These are phyloP conservation scores for Quercus aquifolioides DNA, from an alignment of 306 rosid genomes.

Conservation along the genomic window DNA sequence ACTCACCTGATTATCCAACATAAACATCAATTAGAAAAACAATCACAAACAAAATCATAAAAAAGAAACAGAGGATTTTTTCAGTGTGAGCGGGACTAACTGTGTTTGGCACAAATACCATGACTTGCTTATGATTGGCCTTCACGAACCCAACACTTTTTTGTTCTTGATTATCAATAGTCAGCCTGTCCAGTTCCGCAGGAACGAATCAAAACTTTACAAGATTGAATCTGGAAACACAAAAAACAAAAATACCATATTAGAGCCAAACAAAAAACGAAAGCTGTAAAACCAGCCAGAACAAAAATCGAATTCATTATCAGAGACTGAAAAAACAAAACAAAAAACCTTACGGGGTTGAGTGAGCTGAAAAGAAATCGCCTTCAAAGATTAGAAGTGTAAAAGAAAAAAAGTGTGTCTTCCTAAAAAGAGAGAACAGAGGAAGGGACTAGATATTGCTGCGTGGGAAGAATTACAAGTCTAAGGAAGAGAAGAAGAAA, in stretches of 20 bases:
- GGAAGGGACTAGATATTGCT: not conserved
- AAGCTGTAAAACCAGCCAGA: not conserved
- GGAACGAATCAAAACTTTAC: not conserved
- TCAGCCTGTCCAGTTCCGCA: not conserved
- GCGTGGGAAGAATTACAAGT: not conserved
- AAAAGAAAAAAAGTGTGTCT: not conserved
- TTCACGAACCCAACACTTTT: not conserved
- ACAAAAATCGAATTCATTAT: not conserved
- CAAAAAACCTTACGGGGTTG: not conserved
- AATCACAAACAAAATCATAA: not conserved
- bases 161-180: not conserved
- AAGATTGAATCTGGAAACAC: not conserved
- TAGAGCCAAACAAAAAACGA: not conserved
- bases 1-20: constrained; percentile 30
- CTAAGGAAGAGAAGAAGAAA: not conserved
- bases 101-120: not conserved
- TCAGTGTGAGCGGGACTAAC: not conserved
- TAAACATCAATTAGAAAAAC: not conserved
- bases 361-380: not conserved
- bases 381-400: not conserved
- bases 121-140: not conserved
- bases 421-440: not conserved
- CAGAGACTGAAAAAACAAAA: not conserved
- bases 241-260: not conserved
- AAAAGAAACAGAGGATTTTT: not conserved